Evolutionary conservation across 306 rosid species (phyloP).

Genomic region (Alnus rubra): DNA sequence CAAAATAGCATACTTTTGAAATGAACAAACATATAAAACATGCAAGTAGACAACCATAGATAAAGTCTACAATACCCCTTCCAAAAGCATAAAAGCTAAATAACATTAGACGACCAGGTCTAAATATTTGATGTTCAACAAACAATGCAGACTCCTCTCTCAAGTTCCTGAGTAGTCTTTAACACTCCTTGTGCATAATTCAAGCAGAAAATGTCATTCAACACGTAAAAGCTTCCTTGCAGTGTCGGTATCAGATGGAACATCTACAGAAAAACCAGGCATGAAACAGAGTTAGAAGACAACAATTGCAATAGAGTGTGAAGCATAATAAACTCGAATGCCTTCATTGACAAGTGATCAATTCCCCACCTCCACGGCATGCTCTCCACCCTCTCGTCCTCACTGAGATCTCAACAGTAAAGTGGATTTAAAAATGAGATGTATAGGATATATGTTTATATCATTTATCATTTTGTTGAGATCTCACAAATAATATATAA

Average conservation of each 20-base stretch:
- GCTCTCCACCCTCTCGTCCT: too few relatives aligned
- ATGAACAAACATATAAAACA: background rate
- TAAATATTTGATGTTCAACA: background rate
- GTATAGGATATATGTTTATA: too few relatives aligned
- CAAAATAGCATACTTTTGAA: background rate
- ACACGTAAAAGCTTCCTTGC: slow-evolving; percentile 49
- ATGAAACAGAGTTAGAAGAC: background rate
- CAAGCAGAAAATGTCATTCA: slow-evolving; percentile 58
- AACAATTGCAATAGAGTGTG: background rate
- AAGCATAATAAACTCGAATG: background rate
- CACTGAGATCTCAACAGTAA: too few relatives aligned
- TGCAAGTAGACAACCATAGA: background rate
- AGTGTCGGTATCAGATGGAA: slow-evolving; percentile 60
- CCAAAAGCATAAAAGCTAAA: background rate
- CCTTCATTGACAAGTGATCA: background rate
- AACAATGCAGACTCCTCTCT: background rate
- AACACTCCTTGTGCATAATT: slow-evolving; percentile 44
- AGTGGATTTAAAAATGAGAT: too few relatives aligned
- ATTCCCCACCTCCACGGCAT: background rate
- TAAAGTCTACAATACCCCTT: background rate
- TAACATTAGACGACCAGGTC: background rate
- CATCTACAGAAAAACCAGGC: slow-evolving; percentile 36
- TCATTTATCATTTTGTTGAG: too few relatives aligned
- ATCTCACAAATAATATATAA: too few relatives aligned
- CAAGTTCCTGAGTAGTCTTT: background rate